phyloP scores from a whole-genome alignment of 139 green algal genomes.

The Micractinium sp. region DNA sequence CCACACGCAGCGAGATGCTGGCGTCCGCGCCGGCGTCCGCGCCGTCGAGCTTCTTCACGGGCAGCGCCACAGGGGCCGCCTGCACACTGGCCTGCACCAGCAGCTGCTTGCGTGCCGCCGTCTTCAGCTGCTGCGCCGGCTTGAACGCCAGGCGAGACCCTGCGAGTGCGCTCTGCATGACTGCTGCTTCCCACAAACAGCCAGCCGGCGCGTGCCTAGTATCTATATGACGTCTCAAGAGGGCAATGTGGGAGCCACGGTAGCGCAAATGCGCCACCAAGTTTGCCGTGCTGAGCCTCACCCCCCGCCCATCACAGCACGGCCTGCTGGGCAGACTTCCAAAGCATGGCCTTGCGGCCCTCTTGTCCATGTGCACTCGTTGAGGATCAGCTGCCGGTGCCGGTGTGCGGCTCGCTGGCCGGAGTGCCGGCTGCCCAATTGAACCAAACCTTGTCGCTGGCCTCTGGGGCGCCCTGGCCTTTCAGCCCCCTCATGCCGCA shows the following conservation, averaged over 20 bases:
- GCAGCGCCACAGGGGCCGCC: slow-evolving; percentile 61
- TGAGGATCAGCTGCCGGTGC: no score
- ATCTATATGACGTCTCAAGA: no score
- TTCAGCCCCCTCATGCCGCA: neutral
- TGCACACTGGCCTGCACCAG: slow-evolving; percentile 54
- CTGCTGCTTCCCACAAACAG: neutral
- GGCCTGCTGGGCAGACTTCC: no score
- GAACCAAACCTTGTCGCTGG: neutral
- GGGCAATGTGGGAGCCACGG: no score
- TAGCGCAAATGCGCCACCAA: no score
- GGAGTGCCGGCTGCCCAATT: no score
- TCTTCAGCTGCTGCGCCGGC: slow-evolving; percentile 9
- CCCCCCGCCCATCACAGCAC: no score
- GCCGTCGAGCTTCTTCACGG: slow-evolving; percentile 75
- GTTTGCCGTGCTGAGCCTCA: no score
- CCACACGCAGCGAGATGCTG: slow-evolving; percentile 78
- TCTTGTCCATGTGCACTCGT: no score
- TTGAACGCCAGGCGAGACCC: neutral
- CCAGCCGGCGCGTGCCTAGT: neutral
- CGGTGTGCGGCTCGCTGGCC: no score
- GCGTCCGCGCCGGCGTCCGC: slow-evolving; percentile 55
- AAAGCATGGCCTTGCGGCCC: no score
- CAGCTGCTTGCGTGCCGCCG: slow-evolving; percentile 24
- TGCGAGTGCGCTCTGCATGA: slow-evolving; percentile 3
- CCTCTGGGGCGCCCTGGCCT: neutral